Evolutionary conservation across 345 rosid species (phyloP), one percentile per base, ranked within the genome.

Genomic region (Reutealis trisperma): DNA sequence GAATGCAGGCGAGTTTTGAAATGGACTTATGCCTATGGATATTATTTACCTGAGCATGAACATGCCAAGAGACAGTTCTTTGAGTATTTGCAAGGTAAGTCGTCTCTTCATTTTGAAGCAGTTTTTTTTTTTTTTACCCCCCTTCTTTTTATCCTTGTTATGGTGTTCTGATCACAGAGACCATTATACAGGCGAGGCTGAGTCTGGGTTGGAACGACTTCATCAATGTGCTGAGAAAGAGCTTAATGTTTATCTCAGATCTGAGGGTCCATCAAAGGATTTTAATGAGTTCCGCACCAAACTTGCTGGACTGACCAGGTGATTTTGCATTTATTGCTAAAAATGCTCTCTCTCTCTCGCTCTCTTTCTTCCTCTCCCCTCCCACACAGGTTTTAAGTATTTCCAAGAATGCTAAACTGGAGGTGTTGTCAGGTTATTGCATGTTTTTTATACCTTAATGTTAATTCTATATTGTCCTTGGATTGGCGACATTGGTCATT

Each of bases 161-260:
- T 10, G 22, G 32, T 76, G 44, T 71, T 72, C 66, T 81, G 21
- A 62, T 74, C 70, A 72, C 19, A 34, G 12, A 77, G 34, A 27
- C 47, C 21, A 41, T 44, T 68, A 30, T 83, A 58, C 84, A 93
- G 97, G 97, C 18, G 95, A 93, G 78, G 97, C 97, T 15, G 95
- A 93, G 86, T 87, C 97, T 25, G 94, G 97, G 25, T 87, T 92
- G 83, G 97, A 92, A 75, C 85, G 97, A 18, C 97, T 92, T 80
- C 97, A 92, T 86, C 97, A 90, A 77, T 90, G 97, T 73, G 94
- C 93, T 32, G 97, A 92, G 86, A 92, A 92, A 87, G 97, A 92
- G 82, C 86, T 92, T 55, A 89, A 86, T 70, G 62, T 81, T 61
- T 89, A 88, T 84, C 82, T 87, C 49, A 79, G 71, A 62, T 83